Evolutionary conservation across 345 rosid species (phyloP), one percentile per base, ranked within the genome.

Genomic region (Schrenkiella parvula): DNA sequence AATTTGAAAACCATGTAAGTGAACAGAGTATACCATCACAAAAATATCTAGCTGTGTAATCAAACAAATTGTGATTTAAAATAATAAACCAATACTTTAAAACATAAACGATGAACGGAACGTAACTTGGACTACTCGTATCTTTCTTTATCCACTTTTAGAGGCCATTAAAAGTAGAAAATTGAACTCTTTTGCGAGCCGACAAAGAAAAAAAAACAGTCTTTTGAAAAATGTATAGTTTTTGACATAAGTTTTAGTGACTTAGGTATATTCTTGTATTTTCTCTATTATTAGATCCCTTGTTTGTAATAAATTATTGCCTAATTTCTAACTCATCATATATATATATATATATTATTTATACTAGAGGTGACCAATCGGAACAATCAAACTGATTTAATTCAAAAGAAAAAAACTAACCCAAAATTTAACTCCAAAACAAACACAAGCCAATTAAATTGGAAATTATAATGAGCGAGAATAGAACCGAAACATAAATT

Each of bases 91-190:
- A 44, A 15, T 22, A 9, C 17, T 34, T 15, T 22, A 28, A 38
- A 25, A 50, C 18, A 50, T 28, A 37, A 37, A 57, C 11, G 50
- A 44, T 19, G 32, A 44, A 35, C 3, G 59, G 77, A 73, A 73
- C 78, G 73, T 59, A 74, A 74, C 50, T 51, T 67, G 68, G 56
- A 74, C 78, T 74, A 74, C 73, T 74, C 63, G 73, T 15, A 67
- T 74, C 55, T 67, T 74, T 67, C 21, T 67, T 74, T 67, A 29
- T 67, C 47, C 39, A 50, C 67, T 67, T 74, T 74, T 59, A 59
- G 68, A 59, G 48, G 32, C 55, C 35, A 42, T n/a, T n/a, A 37
- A 74, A 74, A 51, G 68, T 67, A 51, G 19, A 31, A 59, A 73
- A 74, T 31, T 50, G 59, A 59, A 60, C 71, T 67, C 63, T 60